Evolutionary conservation across 768 basidiomycete genomes (phyloP).

Genomic region (Calvatia gigantea): DNA sequence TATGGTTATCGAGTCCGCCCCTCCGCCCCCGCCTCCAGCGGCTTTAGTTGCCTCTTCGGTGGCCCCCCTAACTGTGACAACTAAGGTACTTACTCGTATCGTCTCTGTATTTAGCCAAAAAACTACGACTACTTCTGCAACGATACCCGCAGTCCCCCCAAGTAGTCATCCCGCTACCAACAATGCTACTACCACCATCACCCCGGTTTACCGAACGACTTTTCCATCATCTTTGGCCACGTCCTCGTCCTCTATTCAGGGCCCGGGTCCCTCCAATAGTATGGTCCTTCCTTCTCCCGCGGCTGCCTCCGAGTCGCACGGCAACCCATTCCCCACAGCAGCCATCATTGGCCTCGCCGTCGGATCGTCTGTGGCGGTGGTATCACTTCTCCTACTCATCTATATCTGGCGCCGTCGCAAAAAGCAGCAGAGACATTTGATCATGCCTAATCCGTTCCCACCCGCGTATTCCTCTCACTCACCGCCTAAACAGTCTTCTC

Average conservation of each 20-base stretch:
- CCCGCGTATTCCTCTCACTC: not conserved
- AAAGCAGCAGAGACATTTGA: not conserved
- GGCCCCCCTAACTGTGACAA: too few relatives aligned
- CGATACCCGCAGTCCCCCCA: too few relatives aligned
- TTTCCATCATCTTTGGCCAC: too few relatives aligned
- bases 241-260: not conserved
- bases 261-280: not conserved
- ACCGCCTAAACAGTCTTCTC: too few relatives aligned
- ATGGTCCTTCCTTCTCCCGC: not conserved
- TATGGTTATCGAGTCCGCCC: slow-evolving; percentile 12
- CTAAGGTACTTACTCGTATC: too few relatives aligned
- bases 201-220: too few relatives aligned
- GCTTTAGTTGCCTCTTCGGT: too few relatives aligned
- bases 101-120: too few relatives aligned
- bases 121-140: not conserved
- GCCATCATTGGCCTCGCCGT: not conserved
- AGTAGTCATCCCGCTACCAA: not conserved
- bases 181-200: too few relatives aligned
- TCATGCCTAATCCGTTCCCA: not conserved
- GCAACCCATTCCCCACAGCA: not conserved
- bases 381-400: not conserved
- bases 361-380: not conserved
- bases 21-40: not conserved
- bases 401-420: not conserved
- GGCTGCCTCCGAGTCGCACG: not conserved